Conservation (phyloP, 2,329 filamentous ascomycete species). For the Apiospora hydei region DNA sequence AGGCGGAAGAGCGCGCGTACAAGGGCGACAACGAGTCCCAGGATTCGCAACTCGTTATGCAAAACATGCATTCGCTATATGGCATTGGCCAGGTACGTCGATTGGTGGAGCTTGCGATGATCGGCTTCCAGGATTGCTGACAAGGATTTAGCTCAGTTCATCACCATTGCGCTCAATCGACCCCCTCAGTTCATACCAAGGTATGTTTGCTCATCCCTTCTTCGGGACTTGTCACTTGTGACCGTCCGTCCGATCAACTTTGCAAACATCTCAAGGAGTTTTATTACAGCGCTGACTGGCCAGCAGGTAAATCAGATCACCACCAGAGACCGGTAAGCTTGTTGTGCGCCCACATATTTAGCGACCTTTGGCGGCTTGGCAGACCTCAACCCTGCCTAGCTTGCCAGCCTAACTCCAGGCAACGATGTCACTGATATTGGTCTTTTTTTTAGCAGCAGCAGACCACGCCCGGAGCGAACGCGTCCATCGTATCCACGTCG, state of each 20-base stretch:
- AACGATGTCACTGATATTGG: constrained; percentile 11
- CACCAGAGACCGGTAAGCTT: neutral
- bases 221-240: too few relatives aligned
- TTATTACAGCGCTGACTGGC: neutral
- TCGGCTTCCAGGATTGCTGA: constrained; percentile 4
- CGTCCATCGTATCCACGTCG: constrained; percentile 1
- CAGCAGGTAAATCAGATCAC: neutral
- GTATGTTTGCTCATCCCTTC: neutral
- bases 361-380: constrained; percentile 9
- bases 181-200: neutral
- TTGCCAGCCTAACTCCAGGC: neutral
- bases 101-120: constrained; percentile 10
- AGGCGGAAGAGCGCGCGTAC: constrained; percentile 18
- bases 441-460: constrained; percentile 8
- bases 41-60: neutral
- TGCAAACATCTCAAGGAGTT: neutral
- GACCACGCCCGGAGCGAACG: neutral
- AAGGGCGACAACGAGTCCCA: constrained; percentile 1
- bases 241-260: neutral
- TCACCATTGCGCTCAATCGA: neutral
- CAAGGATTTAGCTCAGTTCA: constrained; percentile 14
- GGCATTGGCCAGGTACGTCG: constrained; percentile 20
- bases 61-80: neutral
- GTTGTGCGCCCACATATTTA: neutral
- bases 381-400: neutral